Conservation (phyloP, 371 early-diverging fungal species). For the Fennellomyces sp. region DNA sequence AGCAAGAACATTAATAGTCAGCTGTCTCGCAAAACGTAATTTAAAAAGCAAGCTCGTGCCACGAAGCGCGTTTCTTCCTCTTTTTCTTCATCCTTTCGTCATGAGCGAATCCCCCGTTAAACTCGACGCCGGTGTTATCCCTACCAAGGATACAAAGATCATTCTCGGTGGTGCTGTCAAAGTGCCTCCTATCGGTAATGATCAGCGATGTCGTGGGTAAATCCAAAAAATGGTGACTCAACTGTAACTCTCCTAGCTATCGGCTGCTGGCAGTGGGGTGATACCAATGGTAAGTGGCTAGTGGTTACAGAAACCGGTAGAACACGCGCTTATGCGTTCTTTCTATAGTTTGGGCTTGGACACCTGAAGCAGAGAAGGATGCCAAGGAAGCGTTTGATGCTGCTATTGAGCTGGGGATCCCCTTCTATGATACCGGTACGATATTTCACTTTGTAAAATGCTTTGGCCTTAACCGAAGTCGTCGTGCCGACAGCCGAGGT, state of each 20-base stretch:
- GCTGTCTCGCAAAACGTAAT: too few relatives aligned
- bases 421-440: constrained; percentile 46
- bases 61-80: background rate
- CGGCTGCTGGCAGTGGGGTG: constrained; percentile 63
- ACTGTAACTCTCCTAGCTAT: constrained; percentile 31
- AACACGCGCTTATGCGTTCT: background rate
- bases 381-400: constrained; percentile 43
- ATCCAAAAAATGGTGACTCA: background rate
- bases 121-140: constrained; percentile 29
- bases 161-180: constrained; percentile 35
- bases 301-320: background rate
- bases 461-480: background rate
- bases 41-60: too few relatives aligned
- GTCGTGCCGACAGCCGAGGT: constrained; percentile 42
- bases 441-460: background rate
- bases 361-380: constrained; percentile 34
- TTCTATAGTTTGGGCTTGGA: constrained; percentile 40
- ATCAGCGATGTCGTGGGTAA: background rate
- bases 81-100: background rate
- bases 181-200: constrained; percentile 55
- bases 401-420: constrained; percentile 29
- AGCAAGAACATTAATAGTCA: too few relatives aligned
- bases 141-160: constrained; percentile 50
- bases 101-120: constrained; percentile 16
- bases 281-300: constrained; percentile 34